Evolutionary conservation across 345 rosid species (phyloP).

Genomic region (Tarenaya hassleriana): DNA sequence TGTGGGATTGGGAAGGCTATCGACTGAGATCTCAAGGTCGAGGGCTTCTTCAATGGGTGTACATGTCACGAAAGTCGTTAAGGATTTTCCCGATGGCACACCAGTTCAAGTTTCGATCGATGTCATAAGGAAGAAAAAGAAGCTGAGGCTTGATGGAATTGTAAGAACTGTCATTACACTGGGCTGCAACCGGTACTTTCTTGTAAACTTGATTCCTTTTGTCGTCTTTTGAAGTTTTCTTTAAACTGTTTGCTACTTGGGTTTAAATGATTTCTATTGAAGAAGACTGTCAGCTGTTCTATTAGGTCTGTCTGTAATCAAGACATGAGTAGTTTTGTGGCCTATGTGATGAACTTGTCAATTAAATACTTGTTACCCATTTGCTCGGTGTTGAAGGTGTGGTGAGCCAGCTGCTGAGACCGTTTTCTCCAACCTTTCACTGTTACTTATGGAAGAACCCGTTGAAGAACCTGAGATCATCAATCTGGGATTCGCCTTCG

Average conservation of each 20-base stretch:
- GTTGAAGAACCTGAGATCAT: conserved; percentile 65
- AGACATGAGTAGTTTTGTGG: too few relatives aligned
- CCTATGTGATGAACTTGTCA: too few relatives aligned
- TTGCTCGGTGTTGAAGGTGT: conserved; percentile 44
- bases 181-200: conserved; percentile 64
- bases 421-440: conserved; percentile 68
- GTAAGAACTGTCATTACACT: conserved; percentile 73
- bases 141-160: conserved; percentile 86
- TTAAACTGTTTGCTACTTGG: neutral
- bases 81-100: conserved; percentile 78
- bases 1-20: conserved; percentile 70
- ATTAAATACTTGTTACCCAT: neutral
- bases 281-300: too few relatives aligned
- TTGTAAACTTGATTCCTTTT: conserved; percentile 1
- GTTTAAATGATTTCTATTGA: too few relatives aligned
- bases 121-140: conserved; percentile 63
- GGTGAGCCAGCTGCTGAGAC: conserved; percentile 63
- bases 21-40: conserved; percentile 55
- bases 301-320: too few relatives aligned
- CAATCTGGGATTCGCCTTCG: conserved; percentile 41
- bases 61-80: conserved; percentile 77
- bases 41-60: conserved; percentile 84
- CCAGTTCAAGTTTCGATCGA: conserved; percentile 91
- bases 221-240: neutral
- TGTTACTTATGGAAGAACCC: conserved; percentile 60